A percentile compares a stretch with the other conserved stretches of the same genome.
phyloP scores from a whole-genome alignment of 2,329 filamentous ascomycete species.

The Aspergillus viridinutans region DNA sequence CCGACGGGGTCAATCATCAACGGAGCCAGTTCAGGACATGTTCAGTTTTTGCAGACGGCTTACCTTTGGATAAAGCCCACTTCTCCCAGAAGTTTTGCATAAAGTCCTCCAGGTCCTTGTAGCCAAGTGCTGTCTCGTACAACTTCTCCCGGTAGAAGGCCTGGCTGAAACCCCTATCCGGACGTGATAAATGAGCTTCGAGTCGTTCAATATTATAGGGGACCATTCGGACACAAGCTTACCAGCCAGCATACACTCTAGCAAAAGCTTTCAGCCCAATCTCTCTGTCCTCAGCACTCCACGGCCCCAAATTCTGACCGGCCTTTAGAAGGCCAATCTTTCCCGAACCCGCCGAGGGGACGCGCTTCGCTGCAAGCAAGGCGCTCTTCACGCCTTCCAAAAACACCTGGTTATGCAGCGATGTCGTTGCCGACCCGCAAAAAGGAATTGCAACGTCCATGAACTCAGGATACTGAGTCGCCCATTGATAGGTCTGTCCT shows the following conservation, averaged over 20 bases:
- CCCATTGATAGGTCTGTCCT: constrained; percentile 63
- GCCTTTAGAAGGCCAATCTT: constrained; percentile 41
- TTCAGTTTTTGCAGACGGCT: not conserved
- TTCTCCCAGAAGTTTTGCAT: constrained; percentile 71
- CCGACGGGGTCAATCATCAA: not conserved
- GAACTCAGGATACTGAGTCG: constrained; percentile 59
- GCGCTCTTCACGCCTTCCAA: constrained; percentile 61
- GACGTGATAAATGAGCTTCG: not conserved
- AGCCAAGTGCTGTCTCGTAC: constrained; percentile 63
- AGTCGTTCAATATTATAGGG: not conserved
- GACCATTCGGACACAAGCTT: constrained; percentile 8
- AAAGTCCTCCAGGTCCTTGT: constrained; percentile 67
- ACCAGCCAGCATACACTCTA: constrained; percentile 71
- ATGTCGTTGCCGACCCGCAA: constrained; percentile 61
- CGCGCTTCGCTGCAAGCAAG: constrained; percentile 55
- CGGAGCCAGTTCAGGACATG: not conserved
- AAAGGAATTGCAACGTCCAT: constrained; percentile 64
- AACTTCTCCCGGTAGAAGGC: constrained; percentile 70
- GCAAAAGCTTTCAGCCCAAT: constrained; percentile 66
- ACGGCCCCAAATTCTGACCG: constrained; percentile 42
- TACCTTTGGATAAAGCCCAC: constrained; percentile 66
- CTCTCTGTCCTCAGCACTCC: constrained; percentile 52
- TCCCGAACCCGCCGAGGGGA: constrained; percentile 49
- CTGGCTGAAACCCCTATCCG: constrained; percentile 66
- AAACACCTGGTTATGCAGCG: constrained; percentile 65